phyloP scores from a whole-genome alignment of 2,329 filamentous ascomycete species.

The Graphium sp. region DNA sequence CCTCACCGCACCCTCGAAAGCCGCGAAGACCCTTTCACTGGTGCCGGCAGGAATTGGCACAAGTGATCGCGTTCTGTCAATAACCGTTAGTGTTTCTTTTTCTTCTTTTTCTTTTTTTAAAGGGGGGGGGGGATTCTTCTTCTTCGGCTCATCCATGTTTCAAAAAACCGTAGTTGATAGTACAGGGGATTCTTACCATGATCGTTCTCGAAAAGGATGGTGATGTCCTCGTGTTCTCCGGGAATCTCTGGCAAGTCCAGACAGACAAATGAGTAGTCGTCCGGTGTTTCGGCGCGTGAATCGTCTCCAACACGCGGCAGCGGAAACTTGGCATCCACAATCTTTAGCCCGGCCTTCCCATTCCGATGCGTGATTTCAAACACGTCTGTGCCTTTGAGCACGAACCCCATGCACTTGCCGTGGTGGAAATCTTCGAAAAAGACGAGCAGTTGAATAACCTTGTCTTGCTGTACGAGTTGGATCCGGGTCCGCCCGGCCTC shows the following conservation, averaged over 20 bases:
- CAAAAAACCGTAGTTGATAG: background rate
- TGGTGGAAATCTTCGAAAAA: slow-evolving; percentile 84
- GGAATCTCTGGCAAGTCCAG: slow-evolving; percentile 79
- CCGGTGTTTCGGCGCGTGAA: slow-evolving; percentile 12
- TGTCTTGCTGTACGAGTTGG: slow-evolving; percentile 64
- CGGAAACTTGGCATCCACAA: slow-evolving; percentile 84
- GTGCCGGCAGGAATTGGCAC: slow-evolving; percentile 33
- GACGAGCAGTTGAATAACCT: slow-evolving; percentile 59
- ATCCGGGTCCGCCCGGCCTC: slow-evolving; percentile 66
- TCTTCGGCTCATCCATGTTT: background rate
- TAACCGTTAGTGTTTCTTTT: slow-evolving; percentile 8
- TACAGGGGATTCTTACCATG: slow-evolving; percentile 40
- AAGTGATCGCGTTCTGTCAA: slow-evolving; percentile 35
- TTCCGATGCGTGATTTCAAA: slow-evolving; percentile 54
- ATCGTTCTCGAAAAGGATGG: slow-evolving; percentile 68
- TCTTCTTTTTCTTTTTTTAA: no score
- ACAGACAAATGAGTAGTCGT: slow-evolving; percentile 61
- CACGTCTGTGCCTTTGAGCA: slow-evolving; percentile 67
- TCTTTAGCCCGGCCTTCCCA: slow-evolving; percentile 55
- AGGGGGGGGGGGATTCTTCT: no score
- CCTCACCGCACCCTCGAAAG: slow-evolving; percentile 7
- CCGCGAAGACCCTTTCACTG: slow-evolving; percentile 30
- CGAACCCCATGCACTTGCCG: slow-evolving; percentile 78
- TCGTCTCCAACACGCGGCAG: slow-evolving; percentile 39
- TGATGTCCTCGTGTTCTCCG: slow-evolving; percentile 83